Evolutionary conservation across 148 eudicot species (phyloP).

Genomic region (Silene latifolia): DNA sequence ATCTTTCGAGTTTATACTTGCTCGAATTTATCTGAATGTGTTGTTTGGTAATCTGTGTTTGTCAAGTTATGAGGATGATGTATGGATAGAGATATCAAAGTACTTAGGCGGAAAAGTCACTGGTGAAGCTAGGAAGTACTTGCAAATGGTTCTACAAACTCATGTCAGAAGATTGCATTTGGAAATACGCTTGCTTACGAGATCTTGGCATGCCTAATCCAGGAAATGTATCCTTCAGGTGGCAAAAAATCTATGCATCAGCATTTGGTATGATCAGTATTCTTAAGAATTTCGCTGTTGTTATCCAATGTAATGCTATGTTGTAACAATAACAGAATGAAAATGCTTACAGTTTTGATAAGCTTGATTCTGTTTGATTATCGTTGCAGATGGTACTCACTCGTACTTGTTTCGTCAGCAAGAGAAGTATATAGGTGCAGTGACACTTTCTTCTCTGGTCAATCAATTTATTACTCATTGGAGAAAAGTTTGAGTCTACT

Average conservation of each 20-base stretch:
- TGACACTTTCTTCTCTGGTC: too few species aligned
- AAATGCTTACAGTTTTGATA: too few species aligned
- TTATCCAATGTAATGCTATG: background rate
- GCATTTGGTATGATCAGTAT: constrained; percentile 50
- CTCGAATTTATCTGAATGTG: background rate
- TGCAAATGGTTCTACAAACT: constrained; percentile 71
- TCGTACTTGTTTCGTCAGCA: too few species aligned
- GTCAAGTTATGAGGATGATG: constrained; percentile 68
- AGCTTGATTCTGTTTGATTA: background rate
- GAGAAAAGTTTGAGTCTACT: too few species aligned
- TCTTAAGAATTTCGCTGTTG: background rate
- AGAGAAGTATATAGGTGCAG: too few species aligned
- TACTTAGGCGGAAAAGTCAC: constrained; percentile 69
- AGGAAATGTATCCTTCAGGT: constrained; percentile 47
- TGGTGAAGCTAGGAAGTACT: constrained; percentile 76
- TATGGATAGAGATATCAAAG: too few species aligned
- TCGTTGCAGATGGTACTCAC: constrained; percentile 64
- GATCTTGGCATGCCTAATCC: constrained; percentile 86
- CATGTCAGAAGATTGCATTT: constrained; percentile 61
- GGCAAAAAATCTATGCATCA: constrained; percentile 70
- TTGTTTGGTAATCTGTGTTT: background rate
- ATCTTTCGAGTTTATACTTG: background rate
- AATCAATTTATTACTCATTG: too few species aligned
- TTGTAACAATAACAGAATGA: background rate
- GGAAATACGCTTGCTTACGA: constrained; percentile 79